phyloP scores from a whole-genome alignment of 768 basidiomycete genomes.

The Boletus coccyginus region DNA sequence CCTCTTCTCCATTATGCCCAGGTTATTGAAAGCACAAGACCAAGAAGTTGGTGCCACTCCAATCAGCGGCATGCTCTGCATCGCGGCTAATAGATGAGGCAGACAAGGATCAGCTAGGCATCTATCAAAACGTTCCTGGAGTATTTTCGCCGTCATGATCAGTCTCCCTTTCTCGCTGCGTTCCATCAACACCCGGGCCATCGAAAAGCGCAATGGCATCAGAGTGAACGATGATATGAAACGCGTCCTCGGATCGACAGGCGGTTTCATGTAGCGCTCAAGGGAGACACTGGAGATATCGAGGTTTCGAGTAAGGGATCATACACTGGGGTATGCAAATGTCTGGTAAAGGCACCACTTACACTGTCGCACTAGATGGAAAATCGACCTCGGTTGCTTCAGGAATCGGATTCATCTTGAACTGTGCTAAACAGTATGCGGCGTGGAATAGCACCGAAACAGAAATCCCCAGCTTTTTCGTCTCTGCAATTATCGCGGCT shows the following conservation, averaged over 20 bases:
- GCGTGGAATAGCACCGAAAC: constrained; percentile 20
- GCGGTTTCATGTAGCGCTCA: constrained; percentile 19
- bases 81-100: constrained; percentile 7
- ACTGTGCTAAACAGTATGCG: constrained; percentile 20
- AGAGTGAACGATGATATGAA: constrained; percentile 13
- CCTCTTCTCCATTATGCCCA: constrained; percentile 12
- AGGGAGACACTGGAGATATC: constrained; percentile 8
- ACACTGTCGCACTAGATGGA: constrained; percentile 7
- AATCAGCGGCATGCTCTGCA: background rate
- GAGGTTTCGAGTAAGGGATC: background rate
- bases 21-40: constrained; percentile 12
- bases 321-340: too few species aligned
- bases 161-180: constrained; percentile 8
- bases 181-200: constrained; percentile 8
- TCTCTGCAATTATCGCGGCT: constrained; percentile 5
- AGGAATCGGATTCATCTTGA: constrained; percentile 19
- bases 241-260: constrained; percentile 16
- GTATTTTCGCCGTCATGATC: constrained; percentile 8
- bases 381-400: constrained; percentile 17
- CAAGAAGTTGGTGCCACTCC: background rate
- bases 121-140: constrained; percentile 13
- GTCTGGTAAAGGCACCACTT: background rate
- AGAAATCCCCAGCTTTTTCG: constrained; percentile 11
- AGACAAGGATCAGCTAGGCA: constrained; percentile 15
- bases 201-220: constrained; percentile 19